Evolutionary conservation across 2,329 filamentous ascomycete genomes (phyloP).

Genomic region (Fusarium musae): DNA sequence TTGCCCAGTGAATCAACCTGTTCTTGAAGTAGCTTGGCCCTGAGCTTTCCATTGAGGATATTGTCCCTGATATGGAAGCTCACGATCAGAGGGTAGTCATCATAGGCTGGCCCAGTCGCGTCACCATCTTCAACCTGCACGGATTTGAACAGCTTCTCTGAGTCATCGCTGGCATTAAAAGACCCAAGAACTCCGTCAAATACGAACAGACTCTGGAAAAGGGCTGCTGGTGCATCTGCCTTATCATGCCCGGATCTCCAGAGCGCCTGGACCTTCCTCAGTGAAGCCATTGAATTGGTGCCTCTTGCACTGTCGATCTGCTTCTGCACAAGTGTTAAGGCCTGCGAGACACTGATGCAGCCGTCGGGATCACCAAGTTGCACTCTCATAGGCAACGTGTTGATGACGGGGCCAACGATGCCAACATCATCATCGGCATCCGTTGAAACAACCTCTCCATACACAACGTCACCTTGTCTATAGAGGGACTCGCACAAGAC

Average conservation of each 20-base stretch:
- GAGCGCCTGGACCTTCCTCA: constrained; percentile 10
- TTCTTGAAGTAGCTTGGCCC: neutral
- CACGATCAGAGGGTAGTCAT: constrained; percentile 24
- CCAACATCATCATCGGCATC: neutral
- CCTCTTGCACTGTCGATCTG: constrained; percentile 12
- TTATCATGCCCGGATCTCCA: neutral
- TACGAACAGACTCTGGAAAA: constrained; percentile 28
- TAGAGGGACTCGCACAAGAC: constrained; percentile 6
- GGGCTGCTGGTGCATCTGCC: neutral
- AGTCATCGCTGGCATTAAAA: neutral
- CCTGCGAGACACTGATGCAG: neutral
- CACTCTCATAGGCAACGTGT: constrained; percentile 11
- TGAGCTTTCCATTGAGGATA: constrained; percentile 3
- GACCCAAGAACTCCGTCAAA: constrained; percentile 14
- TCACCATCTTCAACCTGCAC: neutral
- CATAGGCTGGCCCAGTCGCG: neutral
- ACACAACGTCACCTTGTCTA: constrained; percentile 3
- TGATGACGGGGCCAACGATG: constrained; percentile 11
- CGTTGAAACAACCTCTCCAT: constrained; percentile 7
- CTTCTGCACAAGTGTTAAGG: neutral
- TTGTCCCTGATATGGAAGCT: constrained; percentile 20
- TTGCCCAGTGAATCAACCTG: neutral
- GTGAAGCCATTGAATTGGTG: constrained; percentile 14
- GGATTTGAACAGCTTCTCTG: neutral
- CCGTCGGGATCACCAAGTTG: neutral